Evolutionary conservation across 495 filamentous ascomycete species (phyloP), one percentile per base, ranked within the genome.

Genomic region (Cercophora newfieldiana): DNA sequence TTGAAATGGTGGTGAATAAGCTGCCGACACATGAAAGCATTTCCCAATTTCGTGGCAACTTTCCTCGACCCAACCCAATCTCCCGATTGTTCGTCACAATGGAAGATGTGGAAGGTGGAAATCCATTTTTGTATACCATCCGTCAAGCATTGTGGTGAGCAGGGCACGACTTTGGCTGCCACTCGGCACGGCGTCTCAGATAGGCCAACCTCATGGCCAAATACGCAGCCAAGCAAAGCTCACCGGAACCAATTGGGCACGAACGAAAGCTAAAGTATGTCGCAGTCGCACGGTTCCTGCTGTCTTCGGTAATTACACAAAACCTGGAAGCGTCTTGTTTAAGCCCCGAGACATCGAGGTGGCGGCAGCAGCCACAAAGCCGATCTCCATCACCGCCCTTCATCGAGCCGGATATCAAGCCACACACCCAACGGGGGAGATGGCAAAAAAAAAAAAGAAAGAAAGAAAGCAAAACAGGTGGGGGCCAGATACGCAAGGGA

Each of bases 271-370:
- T 22, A 26, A 2, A n/a, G 25, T 22, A 53, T 22, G 50, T 26
- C 24, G 16, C 21, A 53, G 50, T 53, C 21, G 25, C 50, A 53
- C 50, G 25, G 50, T 19, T 24, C n/a, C 19, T 57, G 54, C 54
- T 30, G 54, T 57, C 22, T 57, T 57, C 54, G 54, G 54, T 57
- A 57, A 57, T 57, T 57, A 30, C 54, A 53, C 50, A 53, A 53
- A 53, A 7, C 37, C n/a, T n/a, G 18, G 37, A 47, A 47, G 8
- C 37, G 19, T 22, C 8, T 24, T 24, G 25, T 22, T 53, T 24
- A 53, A 57, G 26, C 22, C 16, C 54, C 54, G 54, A 57, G 54
- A 57, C 54, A 57, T 30, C 24, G 2, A 24, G 50, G 50, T 53
- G 50, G 50, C 50, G 50, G 19, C 6, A 24, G 18, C 37, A 47